Evolutionary conservation across 805 yeast species (phyloP).

Genomic region (Candida corydali): DNA sequence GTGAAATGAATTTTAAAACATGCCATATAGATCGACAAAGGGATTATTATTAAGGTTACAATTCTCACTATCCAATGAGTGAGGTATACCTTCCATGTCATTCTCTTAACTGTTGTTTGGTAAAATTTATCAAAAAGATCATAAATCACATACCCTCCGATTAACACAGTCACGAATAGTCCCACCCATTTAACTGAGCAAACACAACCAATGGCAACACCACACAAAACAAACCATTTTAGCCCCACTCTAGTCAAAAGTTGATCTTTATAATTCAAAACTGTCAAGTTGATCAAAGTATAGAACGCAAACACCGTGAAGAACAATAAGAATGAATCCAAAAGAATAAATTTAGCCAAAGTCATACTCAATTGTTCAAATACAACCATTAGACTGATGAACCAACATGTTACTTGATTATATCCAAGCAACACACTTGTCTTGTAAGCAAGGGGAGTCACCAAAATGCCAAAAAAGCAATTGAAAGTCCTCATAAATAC

Average conservation of each 20-base stretch:
- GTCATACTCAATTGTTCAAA: slow-evolving; percentile 82
- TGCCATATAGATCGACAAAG: slow-evolving; percentile 61
- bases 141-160: slow-evolving; percentile 55
- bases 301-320: slow-evolving; percentile 59
- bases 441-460: slow-evolving; percentile 83
- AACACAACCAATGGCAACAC: slow-evolving; percentile 73
- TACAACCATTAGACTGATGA: slow-evolving; percentile 74
- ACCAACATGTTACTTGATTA: slow-evolving; percentile 67
- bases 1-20: slow-evolving; percentile 81
- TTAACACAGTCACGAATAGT: slow-evolving; percentile 55
- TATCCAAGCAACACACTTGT: slow-evolving; percentile 77
- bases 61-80: slow-evolving; percentile 74
- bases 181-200: slow-evolving; percentile 89
- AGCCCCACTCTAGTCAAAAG: slow-evolving; percentile 43
- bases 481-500: slow-evolving; percentile 86
- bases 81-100: slow-evolving; percentile 27
- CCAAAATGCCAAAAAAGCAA: slow-evolving; percentile 75
- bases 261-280: slow-evolving; percentile 29
- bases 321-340: slow-evolving; percentile 87
- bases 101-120: slow-evolving; percentile 19
- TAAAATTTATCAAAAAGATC: slow-evolving; percentile 48
- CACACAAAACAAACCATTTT: slow-evolving; percentile 57
- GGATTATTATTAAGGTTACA: slow-evolving; percentile 62
- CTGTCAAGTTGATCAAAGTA: slow-evolving; percentile 44
- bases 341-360: slow-evolving; percentile 80